Base-by-base conservation (phyloP, 306 rosid genomes). In the Notholithocarpus densiflorus region DNA sequence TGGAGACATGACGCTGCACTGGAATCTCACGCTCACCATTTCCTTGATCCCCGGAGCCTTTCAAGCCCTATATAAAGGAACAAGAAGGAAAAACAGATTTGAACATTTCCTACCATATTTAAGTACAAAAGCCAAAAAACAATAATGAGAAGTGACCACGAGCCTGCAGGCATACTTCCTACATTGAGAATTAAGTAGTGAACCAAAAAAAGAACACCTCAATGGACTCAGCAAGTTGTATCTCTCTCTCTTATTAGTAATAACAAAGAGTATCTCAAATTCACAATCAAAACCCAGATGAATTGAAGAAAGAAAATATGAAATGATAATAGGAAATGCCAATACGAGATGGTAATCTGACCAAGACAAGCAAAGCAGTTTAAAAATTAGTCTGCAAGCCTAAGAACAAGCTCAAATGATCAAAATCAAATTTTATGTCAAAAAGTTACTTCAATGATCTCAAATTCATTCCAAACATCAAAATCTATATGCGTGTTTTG, bases 1-100 rank as follows among this genome's bases (percentile, higher is more conserved):
- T 87, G 82, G 97, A 84, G 52, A 79, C 73, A 59, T 74, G 84
- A 61, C 79, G 89, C 59, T 86, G 90, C 72, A 64, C 87, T 48
- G 86, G 80, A 80, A 78, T 78, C 57, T 87, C 89, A 56, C 71
- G 95, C 82, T 85, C 87, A 55, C 88, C 85, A 40, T 68, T 77
- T 51, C 84, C 93, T 80, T 85, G 87, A 59, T 84, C 85, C 73
- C 59, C 79, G 64, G 87, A 86, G 81, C 86, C 89, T 89, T 89
- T 96, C 77, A 84, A 75, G 79, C 87, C 93, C 99, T 96, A 87
- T 82, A 87, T 72, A 84, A 77, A 79, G 69, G 72, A 57, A 71
- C 72, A 76, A 21, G 48, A 78, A 57, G 68, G 53, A 73, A 79
- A 79, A 20, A 81, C 53, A 32, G 74, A 81, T 59, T 59, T 59